Evolutionary conservation across 2,329 filamentous ascomycete species (phyloP).

Genomic region (Alternaria solani): DNA sequence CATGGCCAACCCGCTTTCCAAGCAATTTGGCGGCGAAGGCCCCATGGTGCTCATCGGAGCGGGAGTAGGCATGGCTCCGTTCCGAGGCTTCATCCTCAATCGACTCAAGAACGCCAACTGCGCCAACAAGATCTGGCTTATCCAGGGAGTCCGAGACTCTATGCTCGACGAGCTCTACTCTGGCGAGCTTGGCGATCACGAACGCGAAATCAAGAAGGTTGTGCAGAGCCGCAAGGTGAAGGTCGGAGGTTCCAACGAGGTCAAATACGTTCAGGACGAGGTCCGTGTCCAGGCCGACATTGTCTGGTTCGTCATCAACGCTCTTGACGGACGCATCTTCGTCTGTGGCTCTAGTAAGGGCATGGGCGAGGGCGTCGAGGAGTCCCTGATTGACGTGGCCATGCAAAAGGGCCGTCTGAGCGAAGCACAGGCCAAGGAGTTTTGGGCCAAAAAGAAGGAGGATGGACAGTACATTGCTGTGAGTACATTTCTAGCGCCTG

Average conservation of each 20-base stretch:
- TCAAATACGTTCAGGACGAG: slow-evolving; percentile 95
- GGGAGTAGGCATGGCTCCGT: slow-evolving; percentile 95
- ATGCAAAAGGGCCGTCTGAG: slow-evolving; percentile 92
- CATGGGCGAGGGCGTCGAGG: slow-evolving; percentile 96
- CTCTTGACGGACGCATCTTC: slow-evolving; percentile 93
- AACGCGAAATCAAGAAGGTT: slow-evolving; percentile 57
- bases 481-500: slow-evolving; percentile 27
- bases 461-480: slow-evolving; percentile 94
- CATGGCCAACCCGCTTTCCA: slow-evolving; percentile 95
- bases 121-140: slow-evolving; percentile 96
- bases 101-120: slow-evolving; percentile 93
- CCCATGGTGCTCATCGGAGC: slow-evolving; percentile 98
- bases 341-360: slow-evolving; percentile 95
- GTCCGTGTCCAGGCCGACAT: slow-evolving; percentile 89
- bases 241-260: slow-evolving; percentile 62
- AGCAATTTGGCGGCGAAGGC: slow-evolving; percentile 89
- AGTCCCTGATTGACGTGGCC: slow-evolving; percentile 85
- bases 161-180: slow-evolving; percentile 95
- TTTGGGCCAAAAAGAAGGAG: slow-evolving; percentile 92
- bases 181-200: slow-evolving; percentile 84
- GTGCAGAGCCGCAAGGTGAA: slow-evolving; percentile 61
- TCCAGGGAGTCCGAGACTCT: slow-evolving; percentile 93
- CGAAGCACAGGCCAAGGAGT: slow-evolving; percentile 79
- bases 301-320: slow-evolving; percentile 98
- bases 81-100: slow-evolving; percentile 96